Evolutionary conservation across 176 grass and related monocot species (phyloP), one percentile per base, ranked within the genome.

Genomic region (Areca catechu): DNA sequence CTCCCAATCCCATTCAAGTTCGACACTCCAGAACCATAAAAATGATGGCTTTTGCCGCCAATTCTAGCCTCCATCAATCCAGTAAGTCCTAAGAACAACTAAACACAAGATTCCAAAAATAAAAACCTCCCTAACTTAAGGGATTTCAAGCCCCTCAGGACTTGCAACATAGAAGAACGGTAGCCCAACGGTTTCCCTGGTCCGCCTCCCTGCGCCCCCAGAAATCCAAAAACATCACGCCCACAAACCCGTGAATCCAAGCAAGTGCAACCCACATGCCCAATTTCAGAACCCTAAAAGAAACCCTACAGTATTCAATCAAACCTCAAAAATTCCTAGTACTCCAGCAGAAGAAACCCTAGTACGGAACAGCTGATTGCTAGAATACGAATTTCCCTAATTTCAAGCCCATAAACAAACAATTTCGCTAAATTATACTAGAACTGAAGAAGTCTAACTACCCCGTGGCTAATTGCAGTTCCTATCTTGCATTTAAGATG

Each of bases 251-350:
- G 51, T 74, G 73, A 63, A 98, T 92, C 88, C 87, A 92, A 55
- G 86, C 87, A 77, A 92, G 84, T 57, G 81, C 88, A 65, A 93
- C 62, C 84, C 88, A 93, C 88, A 89, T 98, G 73, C 83, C 78
- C 85, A 79, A 72, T 57, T 59, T 50, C 58, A 70, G 18, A 25
- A 69, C 58, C 15, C 62, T 17, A 20, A 19, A 19, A 48, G 24
- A 25, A 49, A 43, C 64, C 71, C 72, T 27, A 23, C 19, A 55
- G 21, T 43, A 43, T 43, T 10, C 9, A 29, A n/a, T 18, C 3
- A 25, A 25, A 58, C 20, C 4, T 25, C 15, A 7, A 58, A 17
- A 14, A 25, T 25, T 15, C 21, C 15, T 14, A 12, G 34, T 1
- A 12, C 34, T 43, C 34, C 10, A 43, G 6, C 12, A 5, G 55